Evolutionary conservation across 257 asterid species (phyloP).

Genomic region (Knoxia roxburghii): DNA sequence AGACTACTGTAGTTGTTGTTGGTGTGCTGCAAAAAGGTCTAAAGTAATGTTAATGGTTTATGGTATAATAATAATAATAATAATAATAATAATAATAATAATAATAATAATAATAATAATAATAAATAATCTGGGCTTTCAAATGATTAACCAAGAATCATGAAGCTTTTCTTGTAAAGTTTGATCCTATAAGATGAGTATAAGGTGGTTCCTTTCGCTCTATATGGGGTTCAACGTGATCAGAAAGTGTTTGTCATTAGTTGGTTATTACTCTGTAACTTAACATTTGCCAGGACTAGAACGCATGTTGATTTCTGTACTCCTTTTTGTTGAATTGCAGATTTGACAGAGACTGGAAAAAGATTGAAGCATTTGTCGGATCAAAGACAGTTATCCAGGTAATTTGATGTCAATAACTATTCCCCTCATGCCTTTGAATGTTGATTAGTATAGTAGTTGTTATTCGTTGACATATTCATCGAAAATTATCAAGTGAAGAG

Average conservation of each 20-base stretch:
- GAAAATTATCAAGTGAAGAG: no score
- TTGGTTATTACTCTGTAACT: no score
- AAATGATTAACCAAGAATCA: background rate
- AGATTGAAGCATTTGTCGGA: constrained; percentile 77
- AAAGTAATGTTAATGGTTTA: background rate
- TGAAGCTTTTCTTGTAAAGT: background rate
- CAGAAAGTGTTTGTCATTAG: no score
- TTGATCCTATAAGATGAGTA: background rate
- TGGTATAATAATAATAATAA: no score
- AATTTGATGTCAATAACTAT: background rate
- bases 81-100: no score
- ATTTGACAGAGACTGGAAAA: constrained; percentile 91
- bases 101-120: no score
- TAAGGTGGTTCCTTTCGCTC: background rate
- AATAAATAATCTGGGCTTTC: background rate
- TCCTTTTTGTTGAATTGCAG: constrained; percentile 28
- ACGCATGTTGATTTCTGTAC: background rate
- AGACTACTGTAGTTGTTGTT: background rate
- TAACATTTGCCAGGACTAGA: background rate
- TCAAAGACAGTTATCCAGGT: constrained; percentile 86
- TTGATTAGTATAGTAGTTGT: background rate
- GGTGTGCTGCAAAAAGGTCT: background rate
- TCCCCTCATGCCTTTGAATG: background rate
- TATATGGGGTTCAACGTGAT: background rate
- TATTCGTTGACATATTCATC: background rate